A percentile compares a stretch with the other conserved stretches of the same genome.
phyloP scores from a whole-genome alignment of 2,329 filamentous ascomycete genomes.

The Colletotrichum noveboracense region DNA sequence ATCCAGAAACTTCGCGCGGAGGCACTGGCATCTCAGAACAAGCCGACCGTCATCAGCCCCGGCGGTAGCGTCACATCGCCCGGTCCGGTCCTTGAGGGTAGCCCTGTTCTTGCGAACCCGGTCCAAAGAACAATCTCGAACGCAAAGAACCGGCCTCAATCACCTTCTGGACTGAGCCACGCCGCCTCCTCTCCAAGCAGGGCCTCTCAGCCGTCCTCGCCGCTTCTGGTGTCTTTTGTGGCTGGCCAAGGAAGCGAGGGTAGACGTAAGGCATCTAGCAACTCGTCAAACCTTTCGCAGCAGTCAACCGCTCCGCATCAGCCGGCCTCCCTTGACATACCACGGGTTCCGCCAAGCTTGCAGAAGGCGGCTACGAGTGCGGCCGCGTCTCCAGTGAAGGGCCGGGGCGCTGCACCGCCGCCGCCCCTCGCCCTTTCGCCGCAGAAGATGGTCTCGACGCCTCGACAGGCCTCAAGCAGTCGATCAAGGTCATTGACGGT shows the following conservation, averaged over 20 bases:
- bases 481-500: conserved; percentile 89
- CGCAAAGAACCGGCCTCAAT: conserved; percentile 85
- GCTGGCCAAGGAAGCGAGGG: conserved; percentile 79
- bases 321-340: conserved; percentile 74
- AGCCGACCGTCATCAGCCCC: conserved; percentile 52
- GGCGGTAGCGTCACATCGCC: conserved; percentile 59
- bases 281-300: conserved; percentile 82
- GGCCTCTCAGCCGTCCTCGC: conserved; percentile 70
- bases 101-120: conserved; percentile 80
- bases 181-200: conserved; percentile 87
- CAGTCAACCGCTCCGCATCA: conserved; percentile 74
- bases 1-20: conserved; percentile 95
- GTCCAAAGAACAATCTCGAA: conserved; percentile 84
- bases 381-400: conserved; percentile 62
- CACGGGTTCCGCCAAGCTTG: conserved; percentile 64
- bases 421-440: conserved; percentile 63
- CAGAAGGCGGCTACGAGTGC: conserved; percentile 63
- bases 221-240: conserved; percentile 95
- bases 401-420: conserved; percentile 53
- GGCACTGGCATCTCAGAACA: conserved; percentile 74
- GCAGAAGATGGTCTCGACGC: conserved; percentile 65
- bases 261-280: conserved; percentile 90
- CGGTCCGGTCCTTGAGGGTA: conserved; percentile 78
- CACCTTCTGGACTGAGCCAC: conserved; percentile 81
- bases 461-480: conserved; percentile 67